Evolutionary conservation across 2,329 filamentous ascomycete genomes (phyloP), one percentile per base, ranked within the genome.

Genomic region (Epichloe hybrida): DNA sequence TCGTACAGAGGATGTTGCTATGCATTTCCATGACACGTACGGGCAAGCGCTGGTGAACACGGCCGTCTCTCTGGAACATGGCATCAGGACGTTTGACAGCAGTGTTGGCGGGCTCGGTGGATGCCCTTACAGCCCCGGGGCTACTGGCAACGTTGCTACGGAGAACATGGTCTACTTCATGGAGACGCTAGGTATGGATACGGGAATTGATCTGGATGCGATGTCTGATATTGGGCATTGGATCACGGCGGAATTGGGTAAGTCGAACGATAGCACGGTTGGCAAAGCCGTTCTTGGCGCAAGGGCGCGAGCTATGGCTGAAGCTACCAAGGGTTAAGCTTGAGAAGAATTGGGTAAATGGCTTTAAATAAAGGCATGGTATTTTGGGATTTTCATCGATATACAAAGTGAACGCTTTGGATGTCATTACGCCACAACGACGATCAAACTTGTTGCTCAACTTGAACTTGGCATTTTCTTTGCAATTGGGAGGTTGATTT

Each of bases 11-110:
- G 83, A 86, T 59, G 68, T 94, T 11, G 86, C 86, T 0, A 81
- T 90, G 69, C 88, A 95, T 66, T 91, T 94, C 61, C 88, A 95
- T 65, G 87, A 95, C 62, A 94, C 88, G 1, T 91, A 89, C 62
- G 88, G 87, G 1, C 84, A 89, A 69, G 88, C 87, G 1, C 71
- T 91, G n/a, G 83, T 88, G 7, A 94, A 94, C 62, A 83, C 83
- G 5, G 81, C 86, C 11, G 81, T 90, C 0, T 82, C 83, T 38
- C 75, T 93, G 34, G 84, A 88, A 62, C 80, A 86, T 57, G 88
- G 88, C 0, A 77, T 94, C 40, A 71, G 86, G 35, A 86, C 79
- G 0, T 93, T 94, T 62, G 88, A 95, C 62, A 80, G 79, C 56
- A 86, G 84, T 49, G 85, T 94, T 1, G 86, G 80, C 2, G 88